phyloP scores from a whole-genome alignment of 2,329 filamentous ascomycete genomes.

The Hymenoscyphus linearis region DNA sequence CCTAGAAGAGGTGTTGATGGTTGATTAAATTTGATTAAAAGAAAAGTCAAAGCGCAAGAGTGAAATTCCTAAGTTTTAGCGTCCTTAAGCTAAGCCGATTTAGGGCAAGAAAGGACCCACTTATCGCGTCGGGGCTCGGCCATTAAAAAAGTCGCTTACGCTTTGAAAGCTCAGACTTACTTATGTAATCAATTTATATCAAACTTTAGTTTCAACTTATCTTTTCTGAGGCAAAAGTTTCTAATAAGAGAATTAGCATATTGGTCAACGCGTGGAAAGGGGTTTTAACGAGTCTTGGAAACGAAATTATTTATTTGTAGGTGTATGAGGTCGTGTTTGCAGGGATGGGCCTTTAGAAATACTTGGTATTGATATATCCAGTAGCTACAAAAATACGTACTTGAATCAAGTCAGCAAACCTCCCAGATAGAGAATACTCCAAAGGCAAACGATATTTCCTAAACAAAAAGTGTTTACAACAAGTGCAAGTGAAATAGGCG shows the following conservation, averaged over 20 bases:
- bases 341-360: neutral
- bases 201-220: neutral
- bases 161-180: neutral
- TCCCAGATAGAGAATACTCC: neutral
- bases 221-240: neutral
- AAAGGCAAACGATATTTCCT: neutral
- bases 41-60: neutral
- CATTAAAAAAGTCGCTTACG: neutral
- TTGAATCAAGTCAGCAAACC: neutral
- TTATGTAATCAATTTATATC: neutral
- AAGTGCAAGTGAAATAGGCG: neutral
- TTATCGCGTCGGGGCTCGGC: neutral
- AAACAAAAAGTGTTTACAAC: neutral
- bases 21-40: neutral
- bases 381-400: neutral
- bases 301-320: neutral
- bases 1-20: neutral
- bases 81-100: neutral
- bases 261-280: neutral
- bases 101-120: neutral
- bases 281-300: neutral
- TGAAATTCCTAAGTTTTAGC: neutral
- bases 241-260: neutral
- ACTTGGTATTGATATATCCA: neutral
- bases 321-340: neutral